phyloP scores from a whole-genome alignment of 2,329 filamentous ascomycete species.

The Chaetomiaceae sp. region DNA sequence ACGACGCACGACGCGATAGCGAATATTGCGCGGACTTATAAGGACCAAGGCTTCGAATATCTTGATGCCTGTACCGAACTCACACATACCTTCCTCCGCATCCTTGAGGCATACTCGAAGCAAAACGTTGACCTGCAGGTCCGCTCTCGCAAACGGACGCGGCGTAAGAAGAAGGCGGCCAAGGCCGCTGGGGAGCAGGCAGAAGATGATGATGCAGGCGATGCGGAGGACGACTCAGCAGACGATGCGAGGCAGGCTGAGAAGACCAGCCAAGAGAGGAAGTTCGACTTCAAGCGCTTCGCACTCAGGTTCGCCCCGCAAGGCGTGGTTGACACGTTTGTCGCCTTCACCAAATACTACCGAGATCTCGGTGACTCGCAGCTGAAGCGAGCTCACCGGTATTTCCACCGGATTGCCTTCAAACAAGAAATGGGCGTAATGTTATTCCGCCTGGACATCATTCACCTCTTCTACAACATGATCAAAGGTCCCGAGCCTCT shows the following conservation, averaged over 20 bases:
- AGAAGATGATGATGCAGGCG: constrained; percentile 43
- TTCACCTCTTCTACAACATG: constrained; percentile 82
- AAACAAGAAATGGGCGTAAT: constrained; percentile 88
- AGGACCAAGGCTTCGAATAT: constrained; percentile 89
- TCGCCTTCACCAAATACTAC: constrained; percentile 73
- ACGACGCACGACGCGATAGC: constrained; percentile 84
- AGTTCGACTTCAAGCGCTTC: constrained; percentile 89
- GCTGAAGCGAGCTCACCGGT: constrained; percentile 86
- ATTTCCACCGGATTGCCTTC: constrained; percentile 89
- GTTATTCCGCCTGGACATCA: constrained; percentile 84
- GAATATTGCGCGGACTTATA: constrained; percentile 76
- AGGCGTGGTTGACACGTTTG: constrained; percentile 81
- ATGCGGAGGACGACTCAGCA: constrained; percentile 62
- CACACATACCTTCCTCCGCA: constrained; percentile 82
- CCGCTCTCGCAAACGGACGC: constrained; percentile 67
- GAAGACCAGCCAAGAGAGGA: constrained; percentile 69
- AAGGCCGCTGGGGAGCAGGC: constrained; percentile 33
- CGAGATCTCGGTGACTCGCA: constrained; percentile 71
- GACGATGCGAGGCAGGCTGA: constrained; percentile 68
- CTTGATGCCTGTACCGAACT: constrained; percentile 88
- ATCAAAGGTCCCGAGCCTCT: constrained; percentile 81
- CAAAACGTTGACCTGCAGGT: constrained; percentile 93
- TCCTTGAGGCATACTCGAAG: constrained; percentile 89
- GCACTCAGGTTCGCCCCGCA: constrained; percentile 75
- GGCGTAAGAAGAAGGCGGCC: constrained; percentile 64